Percentiles rank a stretch among this genome's conserved stretches.
Conservation (phyloP, 176 grass and related monocot species). For the sorghum (Sorghum bicolor) region Sorghum_bicolor_NCBIv3 NC_012871.2:70210001-70210500, state of each 20-base stretch:
- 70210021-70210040: neutral
- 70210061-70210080: too few relatives aligned
- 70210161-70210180: constrained; percentile 39
- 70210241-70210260: constrained; percentile 43
- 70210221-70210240: constrained; percentile 42
- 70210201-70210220: constrained; percentile 31
- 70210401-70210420: constrained; percentile 34
- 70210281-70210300: constrained; percentile 36
- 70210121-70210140: constrained; percentile 51
- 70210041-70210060: neutral
- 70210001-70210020: neutral
- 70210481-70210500: neutral
- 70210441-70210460: constrained; percentile 32
- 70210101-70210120: neutral
- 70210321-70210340: neutral
- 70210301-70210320: constrained; percentile 47
- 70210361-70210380: neutral
- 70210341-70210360: neutral
- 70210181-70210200: constrained; percentile 43
- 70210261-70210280: constrained; percentile 55
- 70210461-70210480: constrained; percentile 4
- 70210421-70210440: constrained; percentile 44
- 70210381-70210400: constrained; percentile 23
- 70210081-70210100: neutral
- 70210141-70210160: constrained; percentile 50